phyloP scores from a whole-genome alignment of 1,139 yeast genomes.

The Zygosaccharomyces sapae region DNA sequence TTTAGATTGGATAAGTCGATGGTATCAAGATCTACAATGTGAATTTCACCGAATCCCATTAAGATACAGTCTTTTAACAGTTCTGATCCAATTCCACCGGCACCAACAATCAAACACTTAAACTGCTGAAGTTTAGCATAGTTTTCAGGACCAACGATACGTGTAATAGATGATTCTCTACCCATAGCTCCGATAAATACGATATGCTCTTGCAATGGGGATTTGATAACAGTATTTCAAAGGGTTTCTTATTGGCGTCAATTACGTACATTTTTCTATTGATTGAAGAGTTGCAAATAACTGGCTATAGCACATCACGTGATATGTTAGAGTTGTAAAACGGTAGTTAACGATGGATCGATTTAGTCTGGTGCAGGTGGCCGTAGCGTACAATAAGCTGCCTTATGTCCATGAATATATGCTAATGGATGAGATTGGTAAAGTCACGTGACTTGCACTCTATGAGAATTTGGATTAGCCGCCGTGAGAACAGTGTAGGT shows the following conservation, averaged over 20 bases:
- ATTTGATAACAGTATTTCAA: not conserved
- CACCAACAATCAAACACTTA: slow-evolving; percentile 87
- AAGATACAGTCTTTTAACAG: slow-evolving; percentile 77
- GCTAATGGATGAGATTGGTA: no score
- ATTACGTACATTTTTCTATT: not conserved
- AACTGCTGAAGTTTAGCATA: slow-evolving; percentile 38
- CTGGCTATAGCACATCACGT: no score
- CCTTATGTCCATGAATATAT: no score
- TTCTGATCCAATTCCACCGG: slow-evolving; percentile 99
- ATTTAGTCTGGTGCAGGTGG: no score
- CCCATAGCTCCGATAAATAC: slow-evolving; percentile 7
- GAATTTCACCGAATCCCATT: slow-evolving; percentile 84
- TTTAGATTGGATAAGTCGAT: slow-evolving; percentile 88
- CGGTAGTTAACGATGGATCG: not conserved
- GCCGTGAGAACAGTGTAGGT: no score
- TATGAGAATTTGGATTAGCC: no score
- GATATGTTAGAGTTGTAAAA: not conserved
- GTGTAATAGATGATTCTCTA: slow-evolving; percentile 20
- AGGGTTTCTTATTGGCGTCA: not conserved
- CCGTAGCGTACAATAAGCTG: no score
- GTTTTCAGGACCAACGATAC: slow-evolving; percentile 28
- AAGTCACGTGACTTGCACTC: no score
- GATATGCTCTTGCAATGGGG: not conserved
- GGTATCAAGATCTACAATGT: slow-evolving; percentile 90
- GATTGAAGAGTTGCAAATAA: not conserved